A percentile compares a stretch with the other conserved stretches of the same genome.
These are phyloP conservation scores for Lactuca sativa DNA, from an alignment of 129 eudicot species.

Conservation along the genomic window DNA sequence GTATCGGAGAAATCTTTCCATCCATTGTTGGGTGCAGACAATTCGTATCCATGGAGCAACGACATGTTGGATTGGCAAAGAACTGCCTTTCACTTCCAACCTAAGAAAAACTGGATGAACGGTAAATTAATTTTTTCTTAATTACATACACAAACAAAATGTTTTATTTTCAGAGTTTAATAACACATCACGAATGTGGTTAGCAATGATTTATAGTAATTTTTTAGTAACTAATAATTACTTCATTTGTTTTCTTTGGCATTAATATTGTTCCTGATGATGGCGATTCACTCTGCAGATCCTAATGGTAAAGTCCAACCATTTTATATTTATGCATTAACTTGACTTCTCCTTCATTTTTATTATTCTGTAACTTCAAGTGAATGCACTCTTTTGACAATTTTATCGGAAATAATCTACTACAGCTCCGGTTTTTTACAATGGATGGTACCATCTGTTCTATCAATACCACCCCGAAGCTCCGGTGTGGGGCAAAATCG, in stretches of 20 bases:
- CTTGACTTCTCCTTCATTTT: neutral
- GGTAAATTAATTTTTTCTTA: slow-evolving; percentile 22
- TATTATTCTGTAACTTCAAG: too few relatives aligned
- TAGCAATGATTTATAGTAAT: too few relatives aligned
- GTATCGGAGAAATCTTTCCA: slow-evolving; percentile 52
- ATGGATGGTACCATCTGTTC: slow-evolving; percentile 66
- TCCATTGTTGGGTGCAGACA: slow-evolving; percentile 1
- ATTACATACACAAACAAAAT: neutral
- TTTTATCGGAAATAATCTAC: neutral
- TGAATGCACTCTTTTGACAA: neutral
- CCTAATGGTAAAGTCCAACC: slow-evolving; percentile 50
- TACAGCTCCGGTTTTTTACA: slow-evolving; percentile 58
- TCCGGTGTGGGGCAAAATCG: slow-evolving; percentile 25
- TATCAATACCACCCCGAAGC: slow-evolving; percentile 66
- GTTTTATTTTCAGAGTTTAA: too few relatives aligned
- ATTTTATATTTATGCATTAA: neutral
- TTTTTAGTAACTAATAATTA: neutral
- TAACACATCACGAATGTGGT: too few relatives aligned
- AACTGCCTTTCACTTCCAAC: slow-evolving; percentile 48
- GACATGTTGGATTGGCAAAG: slow-evolving; percentile 57
- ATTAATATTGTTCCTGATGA: slow-evolving; percentile 3
- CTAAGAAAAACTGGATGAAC: slow-evolving; percentile 54
- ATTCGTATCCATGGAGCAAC: slow-evolving; percentile 32
- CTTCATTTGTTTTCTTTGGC: neutral
- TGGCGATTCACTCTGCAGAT: slow-evolving; percentile 33